Evolutionary conservation across 305 asterid species (phyloP), one percentile per base, ranked within the genome.

Genomic region (Solanum aculeatissimum): DNA sequence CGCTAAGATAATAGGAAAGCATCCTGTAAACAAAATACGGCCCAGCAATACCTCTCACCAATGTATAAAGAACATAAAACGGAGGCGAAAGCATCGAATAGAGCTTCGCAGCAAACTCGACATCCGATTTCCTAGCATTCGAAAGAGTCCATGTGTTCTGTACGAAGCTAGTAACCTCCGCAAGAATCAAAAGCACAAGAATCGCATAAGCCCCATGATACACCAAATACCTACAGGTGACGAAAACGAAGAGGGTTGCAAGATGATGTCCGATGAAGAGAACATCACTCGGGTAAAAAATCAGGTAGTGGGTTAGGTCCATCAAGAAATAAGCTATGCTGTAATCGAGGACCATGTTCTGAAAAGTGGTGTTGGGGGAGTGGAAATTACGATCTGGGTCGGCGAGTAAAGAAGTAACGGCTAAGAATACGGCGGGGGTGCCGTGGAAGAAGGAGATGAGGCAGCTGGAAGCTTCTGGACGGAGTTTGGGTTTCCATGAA

Each of bases 101-200:
- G 80, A 92, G 87, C 82, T 88, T 90, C 8, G 93, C 97, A 2
- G 99, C 98, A 43, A 93, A 83, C 10, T 88, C 86, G 47, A 68
- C 82, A 85, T 97, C 99, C 35, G 89, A 75, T 71, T 91, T 89
- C 86, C 98, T 88, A 1, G 93, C 92, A 21, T 88, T 85, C 4
- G 99, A 94, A 2, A 97, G 89, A 1, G 99, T 97, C 99, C 99
- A 97, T 7, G 91, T 88, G 49, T 97, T 95, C 94, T 97, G 99
- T 84, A 94, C 92, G 42, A 95, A 87, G 89, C 99, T 97, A 14
- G 99, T 97, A 15, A 92, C 95, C 90, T 97, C 99, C 3, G 99
- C 99, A 18, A 97, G 85, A 38, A 92, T 85, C 86, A 97, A 71
- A 16, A 95, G 93, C 35, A 90, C 95, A 62, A 97, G 91, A 69